Evolutionary conservation across 345 rosid genomes (phyloP).

Genomic region (Orychophragmus violaceus): DNA sequence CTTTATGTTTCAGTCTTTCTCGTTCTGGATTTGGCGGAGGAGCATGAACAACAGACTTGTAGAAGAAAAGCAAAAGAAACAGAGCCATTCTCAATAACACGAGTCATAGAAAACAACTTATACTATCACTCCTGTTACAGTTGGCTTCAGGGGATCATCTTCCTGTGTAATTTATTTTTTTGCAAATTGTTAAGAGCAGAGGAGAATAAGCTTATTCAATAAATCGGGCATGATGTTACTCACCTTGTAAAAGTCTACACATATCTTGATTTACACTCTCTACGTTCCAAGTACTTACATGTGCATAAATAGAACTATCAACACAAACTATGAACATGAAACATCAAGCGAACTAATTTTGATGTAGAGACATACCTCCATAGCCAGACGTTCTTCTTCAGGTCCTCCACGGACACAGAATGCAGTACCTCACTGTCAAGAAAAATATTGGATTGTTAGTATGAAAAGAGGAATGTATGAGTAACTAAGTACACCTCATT

Average conservation of each 20-base stretch:
- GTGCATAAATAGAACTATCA: constrained; percentile 10
- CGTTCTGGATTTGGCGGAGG: constrained; percentile 56
- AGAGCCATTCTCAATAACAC: background rate
- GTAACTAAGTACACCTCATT: background rate
- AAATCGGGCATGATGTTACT: background rate
- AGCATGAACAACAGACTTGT: no score
- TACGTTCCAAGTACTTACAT: constrained; percentile 87
- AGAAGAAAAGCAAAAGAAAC: background rate
- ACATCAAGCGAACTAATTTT: background rate
- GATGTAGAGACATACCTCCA: constrained; percentile 56
- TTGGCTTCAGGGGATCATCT: constrained; percentile 48
- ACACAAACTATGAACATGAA: background rate
- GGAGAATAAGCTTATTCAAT: background rate
- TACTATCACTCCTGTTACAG: constrained; percentile 77
- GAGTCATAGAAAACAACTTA: constrained; percentile 40
- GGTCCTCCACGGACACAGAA: no score
- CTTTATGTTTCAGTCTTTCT: constrained; percentile 71
- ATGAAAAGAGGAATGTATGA: background rate
- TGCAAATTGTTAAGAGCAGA: background rate
- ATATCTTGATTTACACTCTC: constrained; percentile 87
- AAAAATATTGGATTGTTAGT: no score
- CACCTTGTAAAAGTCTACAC: constrained; percentile 74
- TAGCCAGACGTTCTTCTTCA: constrained; percentile 63
- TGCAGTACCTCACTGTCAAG: no score
- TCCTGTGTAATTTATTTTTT: constrained; percentile 38